These are phyloP conservation scores for Pythium rishiriense DNA, from an alignment of 352 stramenopile species.

Conservation along the genomic window DNA sequence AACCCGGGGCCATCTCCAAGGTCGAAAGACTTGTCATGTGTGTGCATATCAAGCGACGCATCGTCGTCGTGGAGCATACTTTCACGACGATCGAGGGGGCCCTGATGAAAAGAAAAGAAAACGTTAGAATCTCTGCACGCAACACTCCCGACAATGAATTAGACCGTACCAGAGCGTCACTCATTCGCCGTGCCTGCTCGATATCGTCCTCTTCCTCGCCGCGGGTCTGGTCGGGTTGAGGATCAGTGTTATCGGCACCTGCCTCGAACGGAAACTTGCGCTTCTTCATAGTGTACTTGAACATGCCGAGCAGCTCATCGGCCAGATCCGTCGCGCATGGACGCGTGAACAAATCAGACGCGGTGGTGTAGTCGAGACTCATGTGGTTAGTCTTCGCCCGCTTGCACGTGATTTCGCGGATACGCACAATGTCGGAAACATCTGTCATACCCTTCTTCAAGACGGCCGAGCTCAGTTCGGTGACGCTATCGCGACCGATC, in stretches of 20 bases:
- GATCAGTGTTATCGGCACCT: conserved; percentile 11
- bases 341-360: conserved; percentile 52
- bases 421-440: conserved; percentile 71
- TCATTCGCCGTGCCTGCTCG: conserved; percentile 73
- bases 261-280: conserved; percentile 71
- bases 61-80: conserved; percentile 23
- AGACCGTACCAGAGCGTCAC: conserved; percentile 42
- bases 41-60: neutral
- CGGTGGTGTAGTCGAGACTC: conserved; percentile 25
- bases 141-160: neutral
- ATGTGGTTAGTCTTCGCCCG: conserved; percentile 33
- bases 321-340: conserved; percentile 64
- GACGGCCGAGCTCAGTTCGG: conserved; percentile 70
- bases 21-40: conserved; percentile 29
- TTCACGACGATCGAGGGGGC: conserved; percentile 15
- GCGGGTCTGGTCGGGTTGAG: conserved; percentile 25
- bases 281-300: conserved; percentile 86
- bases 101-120: conserved; percentile 6
- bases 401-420: conserved; percentile 44
- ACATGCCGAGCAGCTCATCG: conserved; percentile 71
- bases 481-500: conserved; percentile 77
- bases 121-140: neutral
- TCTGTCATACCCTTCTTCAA: conserved; percentile 81
- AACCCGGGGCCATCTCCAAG: conserved; percentile 19
- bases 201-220: conserved; percentile 44